These are phyloP conservation scores for Kodamaea kakaduensis DNA, from an alignment of 805 yeast species.

Conservation along the genomic window DNA sequence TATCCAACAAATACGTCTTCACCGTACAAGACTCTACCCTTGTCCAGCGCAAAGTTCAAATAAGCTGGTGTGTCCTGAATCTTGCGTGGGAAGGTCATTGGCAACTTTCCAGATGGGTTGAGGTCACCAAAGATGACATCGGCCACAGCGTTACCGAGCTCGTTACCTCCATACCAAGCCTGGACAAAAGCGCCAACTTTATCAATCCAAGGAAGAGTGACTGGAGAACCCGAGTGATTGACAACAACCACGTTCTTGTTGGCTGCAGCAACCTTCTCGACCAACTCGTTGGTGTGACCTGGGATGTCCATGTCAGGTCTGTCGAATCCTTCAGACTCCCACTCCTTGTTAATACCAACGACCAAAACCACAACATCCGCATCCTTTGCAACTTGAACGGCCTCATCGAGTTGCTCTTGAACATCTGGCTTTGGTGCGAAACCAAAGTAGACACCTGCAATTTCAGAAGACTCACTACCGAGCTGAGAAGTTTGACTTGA, in stretches of 20 bases:
- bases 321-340: conserved; percentile 62
- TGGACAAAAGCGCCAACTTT: conserved; percentile 44
- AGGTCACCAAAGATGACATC: conserved; percentile 57
- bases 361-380: conserved; percentile 52
- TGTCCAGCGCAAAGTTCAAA: conserved; percentile 47
- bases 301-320: conserved; percentile 50
- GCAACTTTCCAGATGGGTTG: conserved; percentile 58
- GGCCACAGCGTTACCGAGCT: conserved; percentile 55
- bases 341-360: conserved; percentile 51
- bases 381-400: conserved; percentile 45
- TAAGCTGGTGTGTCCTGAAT: conserved; percentile 55
- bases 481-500: conserved; percentile 39
- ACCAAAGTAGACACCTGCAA: conserved; percentile 26
- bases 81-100: conserved; percentile 51
- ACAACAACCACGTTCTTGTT: conserved; percentile 52
- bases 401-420: conserved; percentile 27
- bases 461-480: conserved; percentile 13
- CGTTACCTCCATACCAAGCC: conserved; percentile 58
- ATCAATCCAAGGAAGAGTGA: conserved; percentile 45
- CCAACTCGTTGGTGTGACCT: conserved; percentile 41
- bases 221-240: conserved; percentile 60
- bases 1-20: conserved; percentile 67
- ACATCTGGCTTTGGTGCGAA: conserved; percentile 17
- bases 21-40: conserved; percentile 55
- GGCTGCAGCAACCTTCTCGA: conserved; percentile 41